These are phyloP conservation scores for Wickerhamomyces bovis DNA, from an alignment of 805 yeast species.

Conservation along the genomic window DNA sequence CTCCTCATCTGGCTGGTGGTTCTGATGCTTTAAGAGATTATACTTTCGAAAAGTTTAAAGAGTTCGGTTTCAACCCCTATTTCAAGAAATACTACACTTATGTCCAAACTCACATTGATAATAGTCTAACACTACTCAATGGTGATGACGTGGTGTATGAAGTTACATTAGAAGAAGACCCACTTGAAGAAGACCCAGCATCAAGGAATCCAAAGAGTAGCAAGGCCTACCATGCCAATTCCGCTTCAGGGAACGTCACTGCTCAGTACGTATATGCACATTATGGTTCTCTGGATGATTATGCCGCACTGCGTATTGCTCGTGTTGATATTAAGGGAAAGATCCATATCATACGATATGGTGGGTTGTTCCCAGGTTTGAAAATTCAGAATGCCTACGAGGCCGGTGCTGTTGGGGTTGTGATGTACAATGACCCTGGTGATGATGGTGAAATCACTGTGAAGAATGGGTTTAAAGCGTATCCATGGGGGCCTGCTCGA, in stretches of 20 bases:
- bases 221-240: conserved; percentile 57
- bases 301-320: conserved; percentile 31
- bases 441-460: conserved; percentile 55
- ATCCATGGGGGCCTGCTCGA: conserved; percentile 64
- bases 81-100: conserved; percentile 53
- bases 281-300: conserved; percentile 55
- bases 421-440: conserved; percentile 44
- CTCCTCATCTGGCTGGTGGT: conserved; percentile 32
- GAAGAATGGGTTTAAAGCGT: conserved; percentile 48
- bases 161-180: conserved; percentile 45
- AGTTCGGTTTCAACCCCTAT: conserved; percentile 44
- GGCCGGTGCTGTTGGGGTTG: conserved; percentile 56
- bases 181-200: conserved; percentile 33
- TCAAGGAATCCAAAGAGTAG: conserved; percentile 39
- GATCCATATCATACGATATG: conserved; percentile 54
- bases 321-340: conserved; percentile 45
- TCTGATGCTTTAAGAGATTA: conserved; percentile 38
- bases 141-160: conserved; percentile 33
- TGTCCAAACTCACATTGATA: conserved; percentile 46
- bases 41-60: conserved; percentile 43
- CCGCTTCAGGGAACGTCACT: conserved; percentile 56
- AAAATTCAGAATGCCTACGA: conserved; percentile 57
- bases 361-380: conserved; percentile 44
- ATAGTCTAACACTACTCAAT: conserved; percentile 32
- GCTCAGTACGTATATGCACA: conserved; percentile 53